phyloP scores from a whole-genome alignment of 2,329 filamentous ascomycete genomes.

The Fonsecaea monophora region DNA sequence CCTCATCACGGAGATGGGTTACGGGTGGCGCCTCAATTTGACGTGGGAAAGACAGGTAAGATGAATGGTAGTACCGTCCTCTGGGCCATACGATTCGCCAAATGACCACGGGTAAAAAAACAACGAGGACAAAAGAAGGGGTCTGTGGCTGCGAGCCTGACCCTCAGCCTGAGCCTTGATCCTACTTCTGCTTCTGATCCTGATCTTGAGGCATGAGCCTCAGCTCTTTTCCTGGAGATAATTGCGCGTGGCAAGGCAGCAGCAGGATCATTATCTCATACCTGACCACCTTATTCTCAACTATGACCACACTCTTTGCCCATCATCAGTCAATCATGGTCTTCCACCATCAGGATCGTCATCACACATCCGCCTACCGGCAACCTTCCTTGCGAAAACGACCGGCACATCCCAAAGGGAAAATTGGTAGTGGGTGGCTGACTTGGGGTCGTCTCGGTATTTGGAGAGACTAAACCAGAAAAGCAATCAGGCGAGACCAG shows the following conservation, averaged over 20 bases:
- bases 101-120: background rate
- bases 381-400: slow-evolving; percentile 7
- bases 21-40: slow-evolving; percentile 13
- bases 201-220: background rate
- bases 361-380: slow-evolving; percentile 7
- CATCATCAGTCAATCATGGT: background rate
- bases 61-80: background rate
- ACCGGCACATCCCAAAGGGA: slow-evolving; percentile 1
- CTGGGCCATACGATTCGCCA: background rate
- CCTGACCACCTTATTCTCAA: background rate
- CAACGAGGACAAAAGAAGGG: background rate
- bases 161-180: background rate
- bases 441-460: slow-evolving; percentile 17
- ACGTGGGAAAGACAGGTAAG: slow-evolving; percentile 7
- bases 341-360: background rate
- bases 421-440: slow-evolving; percentile 12
- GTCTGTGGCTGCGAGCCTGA: background rate
- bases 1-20: background rate
- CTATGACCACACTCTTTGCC: background rate
- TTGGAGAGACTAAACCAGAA: slow-evolving; percentile 13
- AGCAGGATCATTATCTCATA: background rate
- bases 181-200: background rate
- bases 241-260: background rate
- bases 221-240: background rate
- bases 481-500: slow-evolving; percentile 10